Percentiles rank a stretch among this genome's conserved stretches.
These are phyloP conservation scores for Penicillium brasilianum DNA, from an alignment of 2,329 filamentous ascomycete species.

Conservation along the genomic window DNA sequence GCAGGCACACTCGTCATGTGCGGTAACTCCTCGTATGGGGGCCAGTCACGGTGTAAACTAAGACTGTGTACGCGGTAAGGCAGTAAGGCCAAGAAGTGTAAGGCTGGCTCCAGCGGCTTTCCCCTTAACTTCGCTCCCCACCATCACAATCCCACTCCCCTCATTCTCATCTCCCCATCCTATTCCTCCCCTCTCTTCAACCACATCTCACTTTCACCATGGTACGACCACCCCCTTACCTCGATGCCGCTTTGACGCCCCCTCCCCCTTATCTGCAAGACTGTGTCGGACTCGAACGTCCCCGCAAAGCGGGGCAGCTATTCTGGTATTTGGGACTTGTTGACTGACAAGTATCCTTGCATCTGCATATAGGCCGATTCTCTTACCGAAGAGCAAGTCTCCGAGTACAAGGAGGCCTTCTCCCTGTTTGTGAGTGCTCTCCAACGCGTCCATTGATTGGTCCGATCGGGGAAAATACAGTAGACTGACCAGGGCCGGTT, in stretches of 20 bases:
- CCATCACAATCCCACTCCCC: constrained; percentile 25
- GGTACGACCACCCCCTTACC: constrained; percentile 30
- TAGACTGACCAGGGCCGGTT: constrained; percentile 26
- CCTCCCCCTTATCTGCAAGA: constrained; percentile 20
- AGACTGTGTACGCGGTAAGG: constrained; percentile 17
- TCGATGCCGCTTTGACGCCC: neutral
- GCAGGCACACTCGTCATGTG: neutral
- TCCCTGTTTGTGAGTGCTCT: constrained; percentile 90
- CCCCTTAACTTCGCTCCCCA: constrained; percentile 32
- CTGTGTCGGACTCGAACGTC: constrained; percentile 16
- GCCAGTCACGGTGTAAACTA: neutral
- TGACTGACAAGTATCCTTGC: constrained; percentile 35
- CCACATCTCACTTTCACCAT: constrained; percentile 35
- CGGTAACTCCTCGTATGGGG: neutral
- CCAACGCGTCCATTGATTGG: constrained; percentile 3
- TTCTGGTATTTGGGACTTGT: constrained; percentile 25
- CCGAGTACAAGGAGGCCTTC: constrained; percentile 99
- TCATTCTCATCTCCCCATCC: constrained; percentile 22
- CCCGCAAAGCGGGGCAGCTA: constrained; percentile 44
- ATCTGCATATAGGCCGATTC: constrained; percentile 77
- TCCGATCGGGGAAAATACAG: constrained; percentile 4
- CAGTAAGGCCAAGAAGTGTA: constrained; percentile 19
- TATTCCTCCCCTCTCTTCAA: constrained; percentile 3
- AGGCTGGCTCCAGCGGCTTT: constrained; percentile 25
- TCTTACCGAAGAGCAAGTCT: constrained; percentile 99